phyloP scores from a whole-genome alignment of 2,329 filamentous ascomycete species.

The Scorias spongiosa region DNA sequence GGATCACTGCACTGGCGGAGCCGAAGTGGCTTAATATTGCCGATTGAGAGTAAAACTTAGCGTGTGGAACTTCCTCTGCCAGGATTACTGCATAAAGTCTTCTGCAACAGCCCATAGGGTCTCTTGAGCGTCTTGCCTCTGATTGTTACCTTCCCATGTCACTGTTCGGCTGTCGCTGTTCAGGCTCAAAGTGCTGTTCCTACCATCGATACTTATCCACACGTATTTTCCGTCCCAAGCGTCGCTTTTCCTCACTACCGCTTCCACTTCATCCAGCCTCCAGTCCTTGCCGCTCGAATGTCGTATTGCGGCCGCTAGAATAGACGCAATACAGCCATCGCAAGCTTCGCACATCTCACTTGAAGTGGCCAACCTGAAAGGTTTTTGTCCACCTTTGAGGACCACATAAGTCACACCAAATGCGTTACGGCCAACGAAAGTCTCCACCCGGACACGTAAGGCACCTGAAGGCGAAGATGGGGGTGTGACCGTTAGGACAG shows the following conservation, averaged over 20 bases:
- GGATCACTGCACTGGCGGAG: no score
- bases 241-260: constrained; percentile 6
- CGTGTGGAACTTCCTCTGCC: no score
- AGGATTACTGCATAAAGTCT: no score
- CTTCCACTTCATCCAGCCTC: constrained; percentile 10
- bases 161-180: not conserved
- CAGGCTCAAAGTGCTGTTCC: constrained; percentile 2
- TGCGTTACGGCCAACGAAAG: constrained; percentile 3
- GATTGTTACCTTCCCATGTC: not conserved
- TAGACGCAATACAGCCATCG: constrained; percentile 5
- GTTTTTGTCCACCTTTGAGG: not conserved
- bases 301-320: constrained; percentile 4
- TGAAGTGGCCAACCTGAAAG: not conserved
- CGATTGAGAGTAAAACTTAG: no score
- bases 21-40: no score
- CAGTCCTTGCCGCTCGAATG: constrained; percentile 6
- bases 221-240: constrained; percentile 2
- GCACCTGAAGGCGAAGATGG: not conserved
- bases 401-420: constrained; percentile 1
- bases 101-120: not conserved
- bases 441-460: constrained; percentile 1
- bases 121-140: not conserved
- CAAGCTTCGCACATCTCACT: constrained; percentile 3
- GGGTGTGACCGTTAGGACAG: constrained; percentile 1
- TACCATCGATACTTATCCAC: constrained; percentile 5